phyloP scores from a whole-genome alignment of 2,329 filamentous ascomycete species.

The Aureobasidium namibiae region DNA sequence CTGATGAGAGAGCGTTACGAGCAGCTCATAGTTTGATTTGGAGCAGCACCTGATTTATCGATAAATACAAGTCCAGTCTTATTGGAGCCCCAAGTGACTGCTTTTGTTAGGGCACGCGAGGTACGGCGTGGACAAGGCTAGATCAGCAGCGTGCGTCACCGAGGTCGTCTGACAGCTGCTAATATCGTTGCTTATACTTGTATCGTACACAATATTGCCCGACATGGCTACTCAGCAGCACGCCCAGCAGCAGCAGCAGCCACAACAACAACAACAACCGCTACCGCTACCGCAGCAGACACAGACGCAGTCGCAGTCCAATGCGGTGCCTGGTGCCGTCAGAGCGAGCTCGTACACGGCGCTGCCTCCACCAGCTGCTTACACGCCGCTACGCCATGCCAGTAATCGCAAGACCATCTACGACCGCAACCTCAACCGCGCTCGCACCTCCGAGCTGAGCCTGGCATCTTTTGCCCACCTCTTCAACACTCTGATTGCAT shows the following conservation, averaged over 20 bases:
- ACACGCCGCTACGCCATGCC: slow-evolving; percentile 68
- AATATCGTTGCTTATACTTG: neutral
- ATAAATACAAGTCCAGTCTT: neutral
- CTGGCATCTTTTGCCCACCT: slow-evolving; percentile 92
- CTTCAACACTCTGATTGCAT: slow-evolving; percentile 93
- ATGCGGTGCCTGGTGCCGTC: neutral
- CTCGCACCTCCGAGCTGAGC: slow-evolving; percentile 79
- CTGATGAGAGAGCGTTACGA: neutral
- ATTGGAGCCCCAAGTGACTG: neutral
- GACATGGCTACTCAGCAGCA: slow-evolving; percentile 9
- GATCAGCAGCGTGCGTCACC: neutral
- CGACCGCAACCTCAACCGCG: slow-evolving; percentile 86
- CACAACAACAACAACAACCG: neutral
- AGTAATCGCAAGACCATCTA: slow-evolving; percentile 97
- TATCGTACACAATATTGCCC: slow-evolving; percentile 1
- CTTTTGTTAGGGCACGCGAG: neutral
- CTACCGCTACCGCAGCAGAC: neutral
- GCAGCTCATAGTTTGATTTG: slow-evolving; percentile 8
- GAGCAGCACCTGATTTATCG: slow-evolving; percentile 10
- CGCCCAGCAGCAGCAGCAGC: too few species aligned
- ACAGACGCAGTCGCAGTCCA: neutral
- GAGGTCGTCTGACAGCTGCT: slow-evolving; percentile 4
- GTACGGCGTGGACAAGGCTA: neutral
- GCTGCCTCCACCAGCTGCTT: slow-evolving; percentile 26
- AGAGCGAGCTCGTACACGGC: slow-evolving; percentile 16